phyloP scores from a whole-genome alignment of 257 asterid species.

The Fraxinus quadrangulata region DNA sequence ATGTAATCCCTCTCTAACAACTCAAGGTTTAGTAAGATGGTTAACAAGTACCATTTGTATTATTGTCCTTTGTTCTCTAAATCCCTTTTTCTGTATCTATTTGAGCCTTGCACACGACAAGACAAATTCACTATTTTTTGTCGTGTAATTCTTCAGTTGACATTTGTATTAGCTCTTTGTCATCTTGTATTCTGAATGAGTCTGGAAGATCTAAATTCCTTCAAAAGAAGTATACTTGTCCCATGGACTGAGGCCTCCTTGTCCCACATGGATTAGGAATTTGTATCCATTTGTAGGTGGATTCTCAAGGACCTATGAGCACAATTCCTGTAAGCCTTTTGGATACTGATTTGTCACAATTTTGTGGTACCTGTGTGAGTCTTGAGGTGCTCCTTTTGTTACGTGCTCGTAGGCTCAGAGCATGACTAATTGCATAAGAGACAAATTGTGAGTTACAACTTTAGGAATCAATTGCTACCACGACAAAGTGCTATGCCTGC shows the following conservation, averaged over 20 bases:
- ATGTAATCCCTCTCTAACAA: background rate
- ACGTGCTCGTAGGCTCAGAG: background rate
- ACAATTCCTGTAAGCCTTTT: background rate
- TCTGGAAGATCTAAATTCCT: background rate
- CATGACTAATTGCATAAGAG: background rate
- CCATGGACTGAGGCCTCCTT: background rate
- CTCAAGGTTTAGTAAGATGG: background rate
- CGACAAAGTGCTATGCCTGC: background rate
- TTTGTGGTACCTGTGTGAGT: background rate
- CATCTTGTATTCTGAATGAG: background rate
- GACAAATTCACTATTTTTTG: slow-evolving; percentile 5
- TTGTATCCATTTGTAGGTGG: background rate
- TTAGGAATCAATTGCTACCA: background rate
- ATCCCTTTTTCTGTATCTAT: slow-evolving; percentile 5
- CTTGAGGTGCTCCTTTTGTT: background rate
- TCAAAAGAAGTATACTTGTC: background rate
- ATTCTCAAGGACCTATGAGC: background rate
- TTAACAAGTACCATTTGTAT: background rate
- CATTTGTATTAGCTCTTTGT: background rate
- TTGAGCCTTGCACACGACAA: slow-evolving; percentile 6
- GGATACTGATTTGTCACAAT: background rate
- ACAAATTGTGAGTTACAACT: background rate
- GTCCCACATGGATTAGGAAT: background rate
- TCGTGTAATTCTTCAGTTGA: background rate
- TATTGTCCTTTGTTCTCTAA: slow-evolving; percentile 5